Conservation (phyloP, 768 basidiomycete genomes). For the Lactarius akahatsu region DNA sequence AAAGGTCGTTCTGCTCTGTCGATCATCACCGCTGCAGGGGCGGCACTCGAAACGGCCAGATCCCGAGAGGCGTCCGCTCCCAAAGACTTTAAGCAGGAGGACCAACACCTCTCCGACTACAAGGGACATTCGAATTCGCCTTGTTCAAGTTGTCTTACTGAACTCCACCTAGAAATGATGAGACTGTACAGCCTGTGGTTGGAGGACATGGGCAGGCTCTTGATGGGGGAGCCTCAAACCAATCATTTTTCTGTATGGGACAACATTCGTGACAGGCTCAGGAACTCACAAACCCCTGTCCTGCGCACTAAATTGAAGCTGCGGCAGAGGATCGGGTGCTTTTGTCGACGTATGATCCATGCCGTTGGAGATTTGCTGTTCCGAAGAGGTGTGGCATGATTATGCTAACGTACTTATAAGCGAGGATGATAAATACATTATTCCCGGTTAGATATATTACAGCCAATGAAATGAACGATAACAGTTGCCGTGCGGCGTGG, state of each 20-base stretch:
- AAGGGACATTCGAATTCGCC: background rate
- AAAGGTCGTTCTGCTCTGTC: slow-evolving; percentile 19
- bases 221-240: slow-evolving; percentile 18
- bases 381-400: background rate
- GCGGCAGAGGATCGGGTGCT: background rate
- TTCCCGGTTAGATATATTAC: background rate
- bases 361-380: background rate
- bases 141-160: slow-evolving; percentile 19
- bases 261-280: slow-evolving; percentile 5
- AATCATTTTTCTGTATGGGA: slow-evolving; percentile 17
- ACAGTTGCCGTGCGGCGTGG: background rate
- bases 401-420: background rate
- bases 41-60: slow-evolving; percentile 10
- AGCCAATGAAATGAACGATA: background rate
- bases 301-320: background rate
- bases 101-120: background rate
- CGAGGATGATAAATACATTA: slow-evolving; percentile 9
- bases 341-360: slow-evolving; percentile 1
- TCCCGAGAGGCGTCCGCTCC: background rate
- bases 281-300: background rate
- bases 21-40: slow-evolving; percentile 20
- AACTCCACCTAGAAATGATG: slow-evolving; percentile 26
- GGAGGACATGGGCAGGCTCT: slow-evolving; percentile 23
- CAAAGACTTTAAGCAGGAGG: background rate
- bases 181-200: slow-evolving; percentile 23